Evolutionary conservation across 768 basidiomycete species (phyloP), one percentile per base, ranked within the genome.

Genomic region (Leccinellum luteum): DNA sequence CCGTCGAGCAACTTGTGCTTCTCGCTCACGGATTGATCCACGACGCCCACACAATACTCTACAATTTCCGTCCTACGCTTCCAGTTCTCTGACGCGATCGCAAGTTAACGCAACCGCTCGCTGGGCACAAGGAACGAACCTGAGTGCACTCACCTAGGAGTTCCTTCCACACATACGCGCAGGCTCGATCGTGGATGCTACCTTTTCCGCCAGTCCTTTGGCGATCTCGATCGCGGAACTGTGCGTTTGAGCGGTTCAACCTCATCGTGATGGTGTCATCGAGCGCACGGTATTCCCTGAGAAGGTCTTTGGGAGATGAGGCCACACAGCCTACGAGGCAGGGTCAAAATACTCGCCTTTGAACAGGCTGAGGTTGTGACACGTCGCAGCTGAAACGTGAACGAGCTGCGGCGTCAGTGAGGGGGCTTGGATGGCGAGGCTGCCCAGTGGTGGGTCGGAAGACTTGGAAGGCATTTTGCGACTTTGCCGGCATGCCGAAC

Each of bases 201-300:
- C 79, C 82, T 51, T 73, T 78, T 32, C 75, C 73, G 45, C 66
- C 72, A 23, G 72, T 62, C 12, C 80, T 80, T 50, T 73, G 63
- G 27, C 89, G 81, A 63, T 89, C 85, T 60, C 80, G 78, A 74
- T 93, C 92, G 52, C 89, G 81, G 71, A 87, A 84, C 53, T 85
- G 79, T 5, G 91, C 91, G 56, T 81, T 83, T 38, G 89, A 87
- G 51, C 91, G 83, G 69, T 94, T 93, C 48, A 92, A 71, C 32
- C 92, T 79, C 86, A 91, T 90, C 41, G 80, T 82, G 62, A 94
- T 87, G 7, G 83, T 76, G 66, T 94, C 91, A 73, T 94, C 91
- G 14, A 93, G 75, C 64, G 78, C 83, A 66, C 91, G 81, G 71
- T 92, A 93, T 72, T 93, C 90, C 67, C 79, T 85, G 70, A 94